A percentile compares a stretch with the other conserved stretches of the same genome.
Evolutionary conservation across 139 green algal genomes (phyloP).

Genomic region (Haematococcus lacustris): DNA sequence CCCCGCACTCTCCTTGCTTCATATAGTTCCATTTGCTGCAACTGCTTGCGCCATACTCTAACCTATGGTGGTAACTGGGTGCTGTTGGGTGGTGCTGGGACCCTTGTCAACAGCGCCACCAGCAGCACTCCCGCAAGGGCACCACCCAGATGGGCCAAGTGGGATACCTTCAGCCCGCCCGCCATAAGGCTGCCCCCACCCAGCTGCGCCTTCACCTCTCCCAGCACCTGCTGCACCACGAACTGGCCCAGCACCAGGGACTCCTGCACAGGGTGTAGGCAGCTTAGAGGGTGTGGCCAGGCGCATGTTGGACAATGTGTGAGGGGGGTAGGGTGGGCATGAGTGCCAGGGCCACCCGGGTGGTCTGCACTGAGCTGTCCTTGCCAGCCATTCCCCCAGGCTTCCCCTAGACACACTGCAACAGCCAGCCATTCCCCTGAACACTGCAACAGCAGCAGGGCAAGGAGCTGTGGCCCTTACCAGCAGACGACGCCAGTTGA

Average conservation of each 20-base stretch:
- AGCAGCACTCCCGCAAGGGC: slow-evolving; percentile 62
- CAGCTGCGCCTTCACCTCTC: slow-evolving; percentile 30
- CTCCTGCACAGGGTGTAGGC: slow-evolving; percentile 28
- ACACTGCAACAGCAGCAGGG: background rate
- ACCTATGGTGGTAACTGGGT: too few relatives aligned
- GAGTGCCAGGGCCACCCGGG: background rate
- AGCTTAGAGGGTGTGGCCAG: background rate
- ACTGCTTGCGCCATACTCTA: too few relatives aligned
- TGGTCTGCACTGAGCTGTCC: background rate
- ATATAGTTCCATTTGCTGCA: too few relatives aligned
- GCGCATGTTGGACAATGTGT: background rate
- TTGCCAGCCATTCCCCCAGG: background rate
- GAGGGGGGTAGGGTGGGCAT: background rate
- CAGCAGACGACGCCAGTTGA: slow-evolving; percentile 60
- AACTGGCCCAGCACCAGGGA: slow-evolving; percentile 74
- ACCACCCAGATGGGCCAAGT: slow-evolving; percentile 69
- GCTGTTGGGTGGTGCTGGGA: too few relatives aligned
- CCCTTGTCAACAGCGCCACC: slow-evolving; percentile 38
- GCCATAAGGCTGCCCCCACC: slow-evolving; percentile 31
- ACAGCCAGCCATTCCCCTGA: too few relatives aligned
- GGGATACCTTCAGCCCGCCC: slow-evolving; percentile 38
- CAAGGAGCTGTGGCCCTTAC: background rate
- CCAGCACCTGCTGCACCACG: slow-evolving; percentile 62
- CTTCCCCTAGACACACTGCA: too few relatives aligned
- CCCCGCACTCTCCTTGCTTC: too few relatives aligned